phyloP scores from a whole-genome alignment of 1,139 yeast species.

The Geotrichum bryndzae region DNA sequence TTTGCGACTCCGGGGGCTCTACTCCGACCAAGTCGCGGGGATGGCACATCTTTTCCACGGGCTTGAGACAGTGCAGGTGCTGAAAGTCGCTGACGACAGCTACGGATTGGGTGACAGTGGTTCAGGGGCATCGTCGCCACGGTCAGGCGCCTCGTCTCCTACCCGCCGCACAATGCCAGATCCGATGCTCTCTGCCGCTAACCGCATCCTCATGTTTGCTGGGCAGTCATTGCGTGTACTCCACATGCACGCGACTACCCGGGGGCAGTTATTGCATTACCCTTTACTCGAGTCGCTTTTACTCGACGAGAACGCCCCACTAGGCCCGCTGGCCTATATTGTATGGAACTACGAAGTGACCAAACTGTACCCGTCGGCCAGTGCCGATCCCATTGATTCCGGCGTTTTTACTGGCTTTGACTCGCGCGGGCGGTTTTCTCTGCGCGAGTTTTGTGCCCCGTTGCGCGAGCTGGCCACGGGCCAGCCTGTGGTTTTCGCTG shows the following conservation, averaged over 20 bases:
- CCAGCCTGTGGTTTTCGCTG: neutral
- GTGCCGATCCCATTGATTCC: slow-evolving; percentile 7
- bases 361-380: slow-evolving; percentile 7
- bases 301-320: neutral
- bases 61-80: neutral
- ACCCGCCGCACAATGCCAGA: neutral
- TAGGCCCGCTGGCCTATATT: slow-evolving; percentile 7
- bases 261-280: slow-evolving; percentile 4
- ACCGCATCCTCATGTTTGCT: slow-evolving; percentile 9
- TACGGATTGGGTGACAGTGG: slow-evolving; percentile 1
- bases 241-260: slow-evolving; percentile 9
- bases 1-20: slow-evolving; percentile 4
- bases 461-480: slow-evolving; percentile 6
- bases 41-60: slow-evolving; percentile 2
- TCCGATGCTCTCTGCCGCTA: slow-evolving; percentile 2
- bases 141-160: neutral
- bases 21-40: slow-evolving; percentile 4
- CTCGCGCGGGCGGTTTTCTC: slow-evolving; percentile 1
- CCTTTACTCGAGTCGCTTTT: slow-evolving; percentile 10
- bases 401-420: slow-evolving; percentile 10
- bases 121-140: neutral
- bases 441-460: slow-evolving; percentile 9
- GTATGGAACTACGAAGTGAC: slow-evolving; percentile 7
- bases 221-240: neutral
- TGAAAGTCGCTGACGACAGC: slow-evolving; percentile 12